Evolutionary conservation across 2,329 filamentous ascomycete species (phyloP).

Genomic region (Bipolaris zeicola): DNA sequence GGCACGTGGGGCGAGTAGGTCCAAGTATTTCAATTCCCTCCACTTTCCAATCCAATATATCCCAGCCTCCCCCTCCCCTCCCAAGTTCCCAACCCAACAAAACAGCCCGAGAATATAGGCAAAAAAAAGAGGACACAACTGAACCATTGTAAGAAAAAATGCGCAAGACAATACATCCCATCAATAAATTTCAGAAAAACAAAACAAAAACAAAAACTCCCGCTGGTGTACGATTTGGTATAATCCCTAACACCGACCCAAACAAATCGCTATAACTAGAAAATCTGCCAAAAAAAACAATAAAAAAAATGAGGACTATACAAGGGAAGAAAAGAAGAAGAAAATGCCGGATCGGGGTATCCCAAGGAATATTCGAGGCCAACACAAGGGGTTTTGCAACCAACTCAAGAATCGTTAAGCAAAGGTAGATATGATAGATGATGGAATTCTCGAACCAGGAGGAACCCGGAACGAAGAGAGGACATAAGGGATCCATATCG

Average conservation of each 20-base stretch:
- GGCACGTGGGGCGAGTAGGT: too few relatives aligned
- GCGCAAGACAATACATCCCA: neutral
- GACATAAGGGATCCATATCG: too few relatives aligned
- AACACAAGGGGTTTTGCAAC: constrained; percentile 21
- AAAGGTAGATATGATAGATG: too few relatives aligned
- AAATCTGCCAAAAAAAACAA: too few relatives aligned
- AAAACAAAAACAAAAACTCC: constrained; percentile 19
- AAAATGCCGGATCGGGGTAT: constrained; percentile 15
- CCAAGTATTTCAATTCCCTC: too few relatives aligned
- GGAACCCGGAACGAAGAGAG: too few relatives aligned
- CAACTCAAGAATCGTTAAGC: neutral
- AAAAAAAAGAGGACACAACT: neutral
- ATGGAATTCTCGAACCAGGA: too few relatives aligned
- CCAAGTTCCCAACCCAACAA: neutral
- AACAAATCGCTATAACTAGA: neutral
- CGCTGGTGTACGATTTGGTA: constrained; percentile 36
- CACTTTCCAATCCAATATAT: neutral
- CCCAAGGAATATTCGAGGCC: constrained; percentile 19
- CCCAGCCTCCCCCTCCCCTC: neutral
- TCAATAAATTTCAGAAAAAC: neutral
- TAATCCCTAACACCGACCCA: constrained; percentile 21
- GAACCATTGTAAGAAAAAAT: too few relatives aligned
- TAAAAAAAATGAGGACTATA: neutral
- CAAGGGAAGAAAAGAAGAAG: neutral
- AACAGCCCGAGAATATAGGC: constrained; percentile 2